Evolutionary conservation across 257 asterid species (phyloP), one percentile per base, ranked within the genome.

Genomic region (Lavandula angustifolia): DNA sequence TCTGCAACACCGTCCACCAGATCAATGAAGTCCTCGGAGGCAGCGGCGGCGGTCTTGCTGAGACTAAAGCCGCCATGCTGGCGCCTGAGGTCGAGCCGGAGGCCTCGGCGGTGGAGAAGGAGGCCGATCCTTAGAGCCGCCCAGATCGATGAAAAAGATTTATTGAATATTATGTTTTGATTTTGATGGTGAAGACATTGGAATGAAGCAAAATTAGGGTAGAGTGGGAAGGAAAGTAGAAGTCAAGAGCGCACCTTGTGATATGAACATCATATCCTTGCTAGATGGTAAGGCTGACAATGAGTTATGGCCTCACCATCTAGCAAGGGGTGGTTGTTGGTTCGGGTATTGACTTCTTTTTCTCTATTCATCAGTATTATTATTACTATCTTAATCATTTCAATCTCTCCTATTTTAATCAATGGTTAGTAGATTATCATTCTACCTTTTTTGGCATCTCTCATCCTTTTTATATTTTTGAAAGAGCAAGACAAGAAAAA

Each of bases 181-280:
- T 14, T 58, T 8, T 50, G 29, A 27, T 42, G 18, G 40, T 9
- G 31, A 9, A 3, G 32, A 35, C 31, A n/a, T 5, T 8, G 7
- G 16, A 43, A 6, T 29, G 44, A 12, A 6, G 29, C 16, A 22
- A 5, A 3, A 14, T 12, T 27, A 40, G 44, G 46, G 32, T 56
- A 9, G 46, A n/a, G 63, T 10, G 17, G 31, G 32, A 54, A 16
- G 50, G 59, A 38, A 49, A 50, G 66, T 46, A 72, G 90, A 75
- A 88, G 98, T 91, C 98, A 91, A 91, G 98, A 91, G 87, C 96
- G 98, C 87, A 91, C 98, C 96, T 81, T 69, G 68, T 54, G 34
- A 57, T 4, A 6, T 7, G 42, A 5, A 4, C 42, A 69, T 22
- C 27, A 22, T 22, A 77, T 78, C 94, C 87, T 86, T 79, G 83